phyloP scores from a whole-genome alignment of 495 filamentous ascomycete species.

The Tuber calosporum region DNA sequence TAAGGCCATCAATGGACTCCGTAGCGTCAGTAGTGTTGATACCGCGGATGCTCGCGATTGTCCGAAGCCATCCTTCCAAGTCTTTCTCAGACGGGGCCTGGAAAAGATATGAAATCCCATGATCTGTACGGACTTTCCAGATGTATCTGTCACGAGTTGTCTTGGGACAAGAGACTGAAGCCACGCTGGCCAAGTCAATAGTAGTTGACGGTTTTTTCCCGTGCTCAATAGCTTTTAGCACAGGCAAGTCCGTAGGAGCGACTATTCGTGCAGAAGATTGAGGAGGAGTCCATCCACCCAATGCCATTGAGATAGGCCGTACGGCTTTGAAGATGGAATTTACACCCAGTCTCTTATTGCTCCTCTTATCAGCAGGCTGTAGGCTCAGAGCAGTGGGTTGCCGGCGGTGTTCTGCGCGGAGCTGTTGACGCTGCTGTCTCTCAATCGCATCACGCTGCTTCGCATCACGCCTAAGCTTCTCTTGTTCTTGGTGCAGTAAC shows the following conservation, averaged over 20 bases:
- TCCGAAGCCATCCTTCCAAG: conserved; percentile 39
- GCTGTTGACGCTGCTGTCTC: conserved; percentile 37
- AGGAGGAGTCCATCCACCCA: conserved; percentile 40
- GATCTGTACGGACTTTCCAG: conserved; percentile 38
- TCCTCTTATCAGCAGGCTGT: conserved; percentile 37
- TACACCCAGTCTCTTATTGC: conserved; percentile 40
- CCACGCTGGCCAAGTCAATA: conserved; percentile 33
- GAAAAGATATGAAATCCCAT: conserved; percentile 37
- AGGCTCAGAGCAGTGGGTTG: conserved; percentile 38
- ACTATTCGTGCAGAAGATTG: conserved; percentile 31
- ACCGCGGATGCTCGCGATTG: conserved; percentile 37
- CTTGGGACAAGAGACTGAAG: conserved; percentile 33
- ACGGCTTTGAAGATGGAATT: conserved; percentile 43
- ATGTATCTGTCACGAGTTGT: conserved; percentile 37
- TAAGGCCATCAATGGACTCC: conserved; percentile 41
- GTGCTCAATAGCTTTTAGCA: conserved; percentile 35
- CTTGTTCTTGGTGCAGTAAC: conserved; percentile 41
- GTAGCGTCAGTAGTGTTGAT: conserved; percentile 35
- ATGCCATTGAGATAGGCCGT: conserved; percentile 41
- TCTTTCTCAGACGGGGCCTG: conserved; percentile 41
- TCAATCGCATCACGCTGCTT: conserved; percentile 42
- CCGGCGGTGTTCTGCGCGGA: conserved; percentile 36
- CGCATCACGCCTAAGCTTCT: conserved; percentile 41
- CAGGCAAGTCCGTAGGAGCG: conserved; percentile 35
- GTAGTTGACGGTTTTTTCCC: conserved; percentile 35